Evolutionary conservation across 805 yeast species (phyloP), one percentile per base, ranked within the genome.

Genomic region (Candida maltosa): DNA sequence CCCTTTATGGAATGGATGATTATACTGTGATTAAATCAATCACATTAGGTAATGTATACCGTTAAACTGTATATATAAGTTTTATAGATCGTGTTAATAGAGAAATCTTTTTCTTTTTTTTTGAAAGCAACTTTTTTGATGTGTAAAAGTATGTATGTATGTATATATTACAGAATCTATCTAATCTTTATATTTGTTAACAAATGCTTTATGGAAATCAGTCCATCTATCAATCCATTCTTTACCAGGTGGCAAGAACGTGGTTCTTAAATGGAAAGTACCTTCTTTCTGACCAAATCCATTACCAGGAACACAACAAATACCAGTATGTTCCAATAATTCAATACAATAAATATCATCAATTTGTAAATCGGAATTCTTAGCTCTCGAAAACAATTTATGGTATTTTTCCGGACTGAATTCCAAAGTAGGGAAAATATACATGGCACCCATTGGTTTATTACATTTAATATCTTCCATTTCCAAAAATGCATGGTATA

Each of bases 371-470:
- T 76, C 78, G 20, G 56, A 52, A 37, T 70, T 66, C 36, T 69
- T 65, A 22, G 97, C 95, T 28, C 69, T 70, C 18, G 67, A 68
- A 32, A 77, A 66, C 10, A 87, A 88, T 45, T 72, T 73, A 12
- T 75, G 73, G 52, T 64, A 67, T 10, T 44, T 37, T 15, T 51
- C 49, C 20, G 44, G 39, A 11, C 86, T 80, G 38, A 93, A 65
- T 22, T 75, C 58, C 39, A 93, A 63, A 44, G 68, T 73, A 30
- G 98, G 99, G 78, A 87, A 93, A 41, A 93, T 69, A 62, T 93
- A 93, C 98, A 93, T 91, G 27, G 99, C 97, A 47, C 99, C 99
- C 67, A 83, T 78, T 29, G 99, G 97, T 45, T 76, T 76, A 62
- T 87, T 87, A 60, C 97, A 89, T 17, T 74, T 62, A 32, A 93